Percentiles rank a stretch among this genome's conserved stretches.
These are phyloP conservation scores for Dimargaris xerosporica DNA, from an alignment of 192 early-diverging fungal species.

Conservation along the genomic window DNA sequence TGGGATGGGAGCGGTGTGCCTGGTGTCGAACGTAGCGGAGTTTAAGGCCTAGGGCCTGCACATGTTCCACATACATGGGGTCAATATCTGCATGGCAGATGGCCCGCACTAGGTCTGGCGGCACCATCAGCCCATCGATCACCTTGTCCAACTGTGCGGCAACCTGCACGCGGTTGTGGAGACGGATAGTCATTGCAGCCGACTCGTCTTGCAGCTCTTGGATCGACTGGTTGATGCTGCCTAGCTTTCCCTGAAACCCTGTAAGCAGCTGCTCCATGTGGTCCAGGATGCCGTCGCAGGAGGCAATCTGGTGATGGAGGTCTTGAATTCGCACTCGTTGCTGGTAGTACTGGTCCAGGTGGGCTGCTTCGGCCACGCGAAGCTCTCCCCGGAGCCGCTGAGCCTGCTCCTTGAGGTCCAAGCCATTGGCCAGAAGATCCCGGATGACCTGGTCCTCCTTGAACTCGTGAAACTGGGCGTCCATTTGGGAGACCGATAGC, in stretches of 20 bases:
- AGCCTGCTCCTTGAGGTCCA: slow-evolving; percentile 77
- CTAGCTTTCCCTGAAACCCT: slow-evolving; percentile 76
- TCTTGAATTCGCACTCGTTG: slow-evolving; percentile 20
- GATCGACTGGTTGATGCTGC: slow-evolving; percentile 79
- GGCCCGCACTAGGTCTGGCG: slow-evolving; percentile 48
- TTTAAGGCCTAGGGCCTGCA: slow-evolving; percentile 77
- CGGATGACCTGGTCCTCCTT: slow-evolving; percentile 74
- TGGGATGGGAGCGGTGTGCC: slow-evolving; percentile 44
- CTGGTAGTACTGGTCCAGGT: slow-evolving; percentile 31
- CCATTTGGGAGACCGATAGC: neutral
- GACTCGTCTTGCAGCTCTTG: slow-evolving; percentile 72
- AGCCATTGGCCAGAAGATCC: slow-evolving; percentile 58
- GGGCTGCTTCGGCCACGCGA: slow-evolving; percentile 44
- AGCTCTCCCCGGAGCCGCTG: slow-evolving; percentile 63
- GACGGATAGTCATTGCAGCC: slow-evolving; percentile 56
- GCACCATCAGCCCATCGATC: slow-evolving; percentile 74
- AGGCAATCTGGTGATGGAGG: slow-evolving; percentile 28
- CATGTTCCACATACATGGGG: slow-evolving; percentile 69
- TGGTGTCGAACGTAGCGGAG: slow-evolving; percentile 65
- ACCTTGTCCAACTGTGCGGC: slow-evolving; percentile 56
- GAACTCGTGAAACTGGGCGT: slow-evolving; percentile 30
- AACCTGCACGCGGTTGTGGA: slow-evolving; percentile 73
- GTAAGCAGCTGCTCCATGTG: slow-evolving; percentile 74
- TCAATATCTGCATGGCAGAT: slow-evolving; percentile 89
- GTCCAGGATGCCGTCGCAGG: slow-evolving; percentile 64